Evolutionary conservation across 1,284 basidiomycete genomes (phyloP).

Genomic region (Neotropicomus parvogracilis): DNA sequence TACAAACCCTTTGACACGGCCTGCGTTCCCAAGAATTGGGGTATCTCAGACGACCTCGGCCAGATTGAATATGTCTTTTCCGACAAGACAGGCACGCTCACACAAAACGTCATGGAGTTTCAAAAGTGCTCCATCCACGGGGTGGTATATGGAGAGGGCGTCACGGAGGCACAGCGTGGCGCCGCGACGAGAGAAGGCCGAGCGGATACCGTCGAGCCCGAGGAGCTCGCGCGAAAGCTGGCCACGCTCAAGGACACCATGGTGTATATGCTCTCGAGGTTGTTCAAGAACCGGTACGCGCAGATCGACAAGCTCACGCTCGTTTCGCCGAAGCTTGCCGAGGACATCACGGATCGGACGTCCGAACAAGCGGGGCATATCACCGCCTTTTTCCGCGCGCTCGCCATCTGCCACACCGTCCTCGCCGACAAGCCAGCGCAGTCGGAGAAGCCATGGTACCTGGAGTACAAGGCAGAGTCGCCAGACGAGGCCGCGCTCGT

Average conservation of each 20-base stretch:
- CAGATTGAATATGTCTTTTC: slow-evolving; percentile 98
- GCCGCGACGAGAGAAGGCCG: slow-evolving; percentile 82
- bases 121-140: slow-evolving; percentile 92
- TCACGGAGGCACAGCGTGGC: slow-evolving; percentile 94
- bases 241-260: slow-evolving; percentile 71
- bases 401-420: slow-evolving; percentile 91
- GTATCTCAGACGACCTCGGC: slow-evolving; percentile 95
- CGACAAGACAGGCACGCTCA: slow-evolving; percentile 96
- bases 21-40: slow-evolving; percentile 96
- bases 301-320: slow-evolving; percentile 84
- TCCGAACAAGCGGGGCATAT: slow-evolving; percentile 66
- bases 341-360: slow-evolving; percentile 64
- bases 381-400: slow-evolving; percentile 84
- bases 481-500: slow-evolving; percentile 96
- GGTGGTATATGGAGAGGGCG: slow-evolving; percentile 83
- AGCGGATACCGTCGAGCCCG: slow-evolving; percentile 59
- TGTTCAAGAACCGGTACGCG: slow-evolving; percentile 89
- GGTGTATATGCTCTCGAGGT: slow-evolving; percentile 69
- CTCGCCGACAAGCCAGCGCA: slow-evolving; percentile 74
- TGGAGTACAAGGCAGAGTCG: slow-evolving; percentile 95
- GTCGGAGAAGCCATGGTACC: slow-evolving; percentile 55
- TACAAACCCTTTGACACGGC: slow-evolving; percentile 84
- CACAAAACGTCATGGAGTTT: slow-evolving; percentile 98
- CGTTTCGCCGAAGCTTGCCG: slow-evolving; percentile 80
- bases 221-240: slow-evolving; percentile 68